Percentiles rank a stretch among this genome's conserved stretches.
Conservation (phyloP, 306 rosid genomes). For the Prinsepia uniflora region DNA sequence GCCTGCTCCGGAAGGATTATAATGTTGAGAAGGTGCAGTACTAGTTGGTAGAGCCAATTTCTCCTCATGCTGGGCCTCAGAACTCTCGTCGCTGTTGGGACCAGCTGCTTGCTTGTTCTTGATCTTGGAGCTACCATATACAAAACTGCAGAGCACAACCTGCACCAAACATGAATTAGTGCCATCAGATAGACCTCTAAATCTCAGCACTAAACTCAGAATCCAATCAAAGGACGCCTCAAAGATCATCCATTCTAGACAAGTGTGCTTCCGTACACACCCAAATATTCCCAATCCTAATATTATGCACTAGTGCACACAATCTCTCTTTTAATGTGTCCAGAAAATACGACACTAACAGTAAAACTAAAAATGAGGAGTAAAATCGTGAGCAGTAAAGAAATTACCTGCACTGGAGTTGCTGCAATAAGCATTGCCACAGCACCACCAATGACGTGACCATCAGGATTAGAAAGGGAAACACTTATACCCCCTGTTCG, state of each 20-base stretch:
- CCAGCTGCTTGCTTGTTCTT: conserved; percentile 50
- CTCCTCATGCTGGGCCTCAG: conserved; percentile 48
- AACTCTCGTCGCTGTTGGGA: conserved; percentile 33
- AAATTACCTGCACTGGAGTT: conserved; percentile 80
- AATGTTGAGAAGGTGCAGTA: conserved; percentile 54
- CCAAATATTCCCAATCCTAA: not conserved
- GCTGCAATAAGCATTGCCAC: conserved; percentile 77
- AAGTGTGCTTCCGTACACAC: not conserved
- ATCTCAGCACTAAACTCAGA: not conserved
- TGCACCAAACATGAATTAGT: conserved; percentile 33
- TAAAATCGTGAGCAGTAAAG: conserved; percentile 14
- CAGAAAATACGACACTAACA: not conserved
- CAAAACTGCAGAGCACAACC: conserved; percentile 89
- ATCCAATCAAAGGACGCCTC: not conserved
- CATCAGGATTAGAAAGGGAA: conserved; percentile 82
- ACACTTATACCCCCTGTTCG: conserved; percentile 85
- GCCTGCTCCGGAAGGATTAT: conserved; percentile 43
- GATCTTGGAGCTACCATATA: conserved; percentile 56
- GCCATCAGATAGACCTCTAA: conserved; percentile 1
- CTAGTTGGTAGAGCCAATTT: conserved; percentile 49
- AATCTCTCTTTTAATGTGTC: not conserved
- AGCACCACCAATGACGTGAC: conserved; percentile 82
- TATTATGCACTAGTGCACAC: not conserved
- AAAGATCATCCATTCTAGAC: not conserved
- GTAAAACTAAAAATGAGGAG: not conserved